phyloP scores from a whole-genome alignment of 176 grass and related monocot genomes.

The Poa pratensis region DNA sequence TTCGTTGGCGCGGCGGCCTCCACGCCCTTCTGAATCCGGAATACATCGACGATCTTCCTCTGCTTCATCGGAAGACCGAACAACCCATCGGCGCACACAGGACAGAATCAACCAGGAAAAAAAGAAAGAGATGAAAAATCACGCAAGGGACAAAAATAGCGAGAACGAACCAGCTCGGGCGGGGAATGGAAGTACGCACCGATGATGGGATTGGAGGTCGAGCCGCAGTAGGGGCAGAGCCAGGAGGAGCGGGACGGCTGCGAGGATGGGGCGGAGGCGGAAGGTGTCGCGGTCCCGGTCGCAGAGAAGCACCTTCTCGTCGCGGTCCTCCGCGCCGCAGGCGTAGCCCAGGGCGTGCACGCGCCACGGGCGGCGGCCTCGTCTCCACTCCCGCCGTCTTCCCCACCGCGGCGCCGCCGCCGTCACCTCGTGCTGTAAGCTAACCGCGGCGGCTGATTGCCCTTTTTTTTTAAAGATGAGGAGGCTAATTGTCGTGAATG shows the following conservation, averaged over 20 bases:
- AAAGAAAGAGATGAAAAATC: neutral
- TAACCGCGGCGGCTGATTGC: no score
- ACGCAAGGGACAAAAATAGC: neutral
- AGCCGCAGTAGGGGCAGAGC: constrained; percentile 55
- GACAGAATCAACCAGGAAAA: neutral
- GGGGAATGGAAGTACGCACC: constrained; percentile 43
- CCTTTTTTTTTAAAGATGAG: no score
- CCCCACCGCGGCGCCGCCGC: no score
- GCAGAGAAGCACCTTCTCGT: constrained; percentile 82
- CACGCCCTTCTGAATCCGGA: constrained; percentile 63
- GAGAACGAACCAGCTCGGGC: neutral
- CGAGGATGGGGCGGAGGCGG: constrained; percentile 86
- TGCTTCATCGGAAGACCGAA: constrained; percentile 79
- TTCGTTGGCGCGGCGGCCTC: neutral
- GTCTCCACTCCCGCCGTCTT: no score
- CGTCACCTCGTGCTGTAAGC: no score
- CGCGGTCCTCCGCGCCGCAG: constrained; percentile 73
- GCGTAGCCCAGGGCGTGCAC: constrained; percentile 52
- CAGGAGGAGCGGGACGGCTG: constrained; percentile 69
- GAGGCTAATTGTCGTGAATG: no score
- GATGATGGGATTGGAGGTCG: constrained; percentile 34
- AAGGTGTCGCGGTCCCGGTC: constrained; percentile 74
- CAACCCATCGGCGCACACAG: neutral
- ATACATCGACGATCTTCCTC: constrained; percentile 92
- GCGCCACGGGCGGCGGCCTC: constrained; percentile 29